Base-by-base conservation (phyloP, 2,329 filamentous ascomycete species). In the Triangularia verruculosa region DNA sequence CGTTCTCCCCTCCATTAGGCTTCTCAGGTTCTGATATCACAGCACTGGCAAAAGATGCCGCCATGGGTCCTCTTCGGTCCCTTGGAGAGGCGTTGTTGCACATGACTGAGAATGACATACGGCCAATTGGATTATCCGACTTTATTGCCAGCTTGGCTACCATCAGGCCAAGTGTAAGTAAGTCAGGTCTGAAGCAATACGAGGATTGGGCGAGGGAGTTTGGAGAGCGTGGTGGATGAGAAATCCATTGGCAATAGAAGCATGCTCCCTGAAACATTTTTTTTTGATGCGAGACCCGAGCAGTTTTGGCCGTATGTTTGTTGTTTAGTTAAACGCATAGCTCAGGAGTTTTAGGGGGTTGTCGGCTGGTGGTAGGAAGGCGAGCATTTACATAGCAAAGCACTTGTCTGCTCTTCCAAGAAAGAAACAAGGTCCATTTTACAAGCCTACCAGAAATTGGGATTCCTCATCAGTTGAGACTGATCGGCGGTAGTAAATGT, bases 1-100 rank as follows among this genome's bases (percentile, higher is more conserved):
- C 58, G 61, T 55, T 43, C 25, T 57, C 22, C 2, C 27, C 24
- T 27, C 30, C 51, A 39, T 2, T 61, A 97, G 93, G 93, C n/a
- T 99, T 97, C 78, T 97, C 93, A 8, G 95, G 95, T 53, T 97
- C 93, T 1, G 95, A 99, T 72, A 97, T 99, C 68, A 98, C 95
- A 22, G 93, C 95, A 1, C 81, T 99, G 8, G 95, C 95, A 7
- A 99, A 99, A 77, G 95, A 99, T 74, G 95, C 95, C 8, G 95
- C 95, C 2, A 99, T 99, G 95, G 94, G 95, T 0, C 95, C 95
- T 0, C 80, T 99, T 12, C 86, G 95, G 30, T 94, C 92, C 60
- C 81, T 98, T 2, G 95, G 95, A 25, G 95, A 98, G 74, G 92
- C 90, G 47, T 79, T 99, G 28, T 82, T 99, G 32, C 88, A 91